Evolutionary conservation across 2,329 filamentous ascomycete genomes (phyloP).

Genomic region (Penicillium freii): DNA sequence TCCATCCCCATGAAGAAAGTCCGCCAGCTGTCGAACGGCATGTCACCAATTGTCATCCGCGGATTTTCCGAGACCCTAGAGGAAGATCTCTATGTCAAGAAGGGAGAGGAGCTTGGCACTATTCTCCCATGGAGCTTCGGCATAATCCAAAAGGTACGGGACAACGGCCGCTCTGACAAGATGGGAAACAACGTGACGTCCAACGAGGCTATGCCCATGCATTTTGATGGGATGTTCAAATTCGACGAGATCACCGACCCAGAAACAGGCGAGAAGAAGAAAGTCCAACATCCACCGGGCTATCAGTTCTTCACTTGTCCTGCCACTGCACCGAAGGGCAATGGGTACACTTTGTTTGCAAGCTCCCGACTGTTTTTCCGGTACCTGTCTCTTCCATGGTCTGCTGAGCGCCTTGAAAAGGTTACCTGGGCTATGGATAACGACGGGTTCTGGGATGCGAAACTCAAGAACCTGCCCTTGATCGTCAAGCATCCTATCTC

Average conservation of each 20-base stretch:
- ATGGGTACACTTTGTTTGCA: conserved; percentile 56
- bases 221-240: conserved; percentile 59
- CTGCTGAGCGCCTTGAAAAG: conserved; percentile 16
- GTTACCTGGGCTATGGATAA: conserved; percentile 51
- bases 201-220: conserved; percentile 57
- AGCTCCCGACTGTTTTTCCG: conserved; percentile 52
- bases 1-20: conserved; percentile 27
- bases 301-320: conserved; percentile 55
- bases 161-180: conserved; percentile 45
- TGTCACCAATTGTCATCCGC: conserved; percentile 55
- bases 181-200: conserved; percentile 55
- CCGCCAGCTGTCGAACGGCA: conserved; percentile 47
- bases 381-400: conserved; percentile 42
- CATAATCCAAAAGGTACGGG: conserved; percentile 52
- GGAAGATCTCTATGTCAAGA: conserved; percentile 47
- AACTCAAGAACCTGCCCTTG: conserved; percentile 47
- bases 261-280: conserved; percentile 41
- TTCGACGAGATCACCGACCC: conserved; percentile 43
- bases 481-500: conserved; percentile 49
- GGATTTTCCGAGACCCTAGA: conserved; percentile 51
- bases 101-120: conserved; percentile 49
- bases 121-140: conserved; percentile 56
- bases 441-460: conserved; percentile 47
- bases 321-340: conserved; percentile 47
- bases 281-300: conserved; percentile 47